Evolutionary conservation across 208 protist genomes (phyloP), one percentile per base, ranked within the genome.

Genomic region (Trypanosoma rangeli): DNA sequence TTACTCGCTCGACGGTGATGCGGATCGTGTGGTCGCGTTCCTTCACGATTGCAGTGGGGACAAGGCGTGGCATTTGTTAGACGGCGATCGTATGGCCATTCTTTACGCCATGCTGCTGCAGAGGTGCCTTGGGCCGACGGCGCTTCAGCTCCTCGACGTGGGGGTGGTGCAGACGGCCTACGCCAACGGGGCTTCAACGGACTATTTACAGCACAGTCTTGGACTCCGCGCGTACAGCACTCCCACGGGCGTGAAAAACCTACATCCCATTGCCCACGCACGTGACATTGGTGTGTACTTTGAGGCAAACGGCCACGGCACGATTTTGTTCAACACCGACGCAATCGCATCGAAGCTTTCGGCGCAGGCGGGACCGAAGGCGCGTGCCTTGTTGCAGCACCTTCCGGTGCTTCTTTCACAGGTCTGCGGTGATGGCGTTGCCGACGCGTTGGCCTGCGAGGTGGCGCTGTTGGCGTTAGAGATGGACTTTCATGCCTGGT

Each of bases 291-390:
- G 96, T 5, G 82, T 98, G 9, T 98, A 99, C 77, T 99, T 99
- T 73, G 97, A 99, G 70, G 94, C 96, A 5, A 98, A 99, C 70
- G 97, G 97, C 4, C 97, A 99, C 70, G 97, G 97, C 16, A 98
- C 96, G 7, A 86, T 98, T 12, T 42, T 98, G 1, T 94, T 98
- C 66, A 84, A 83, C 26, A 24, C 60, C 44, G 54, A 76, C 4
- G 42, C 31, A 9, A 66, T 68, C 26, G 26, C 29, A 12, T 31
- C 39, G n/a, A 66, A 75, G 39, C 48, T 68, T 20, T 39, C 50
- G 24, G 7, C 22, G 18, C 29, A 5, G 24, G 0, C 52, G 29
- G 20, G 28, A 5, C 22, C 60, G 13, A 4, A 64, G 10, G 52
- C 81, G 10, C 37, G 31, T 22, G 24, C 20, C 16, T 24, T 67